Conservation (phyloP, 352 stramenopile species). For the Phytopythium boreale region DNA sequence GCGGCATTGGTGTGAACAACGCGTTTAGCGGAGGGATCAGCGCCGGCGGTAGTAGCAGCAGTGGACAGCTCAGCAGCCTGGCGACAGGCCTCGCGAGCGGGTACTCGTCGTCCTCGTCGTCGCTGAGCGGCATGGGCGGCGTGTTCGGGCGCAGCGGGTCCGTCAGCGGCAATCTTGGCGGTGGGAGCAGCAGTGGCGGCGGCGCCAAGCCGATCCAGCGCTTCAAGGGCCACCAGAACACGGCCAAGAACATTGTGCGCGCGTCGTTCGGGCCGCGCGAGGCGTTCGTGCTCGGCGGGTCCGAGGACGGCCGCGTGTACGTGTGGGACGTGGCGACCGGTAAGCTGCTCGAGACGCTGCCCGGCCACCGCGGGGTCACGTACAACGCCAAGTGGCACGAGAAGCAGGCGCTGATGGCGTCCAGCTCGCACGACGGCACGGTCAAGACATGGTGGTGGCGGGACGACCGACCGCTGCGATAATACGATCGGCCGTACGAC, state of each 20-base stretch:
- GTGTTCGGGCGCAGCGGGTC: conserved; percentile 6
- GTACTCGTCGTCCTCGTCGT: conserved; percentile 7
- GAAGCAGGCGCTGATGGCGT: conserved; percentile 80
- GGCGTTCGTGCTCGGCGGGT: conserved; percentile 84
- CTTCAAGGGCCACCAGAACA: conserved; percentile 90
- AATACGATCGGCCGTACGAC: conserved; percentile 14
- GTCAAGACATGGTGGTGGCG: conserved; percentile 90
- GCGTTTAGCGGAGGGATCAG: conserved; percentile 8
- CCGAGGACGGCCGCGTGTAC: conserved; percentile 82
- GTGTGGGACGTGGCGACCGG: conserved; percentile 87
- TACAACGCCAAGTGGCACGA: conserved; percentile 88
- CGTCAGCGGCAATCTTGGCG: neutral
- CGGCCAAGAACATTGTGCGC: conserved; percentile 85
- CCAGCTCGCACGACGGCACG: conserved; percentile 85
- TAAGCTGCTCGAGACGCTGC: conserved; percentile 79
- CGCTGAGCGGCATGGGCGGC: neutral
- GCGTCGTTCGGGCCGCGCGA: conserved; percentile 82
- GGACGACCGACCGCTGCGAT: conserved; percentile 42
- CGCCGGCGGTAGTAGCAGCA: conserved; percentile 3
- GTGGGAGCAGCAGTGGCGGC: conserved; percentile 26
- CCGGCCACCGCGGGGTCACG: conserved; percentile 71
- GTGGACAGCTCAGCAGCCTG: neutral
- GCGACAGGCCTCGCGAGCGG: conserved; percentile 6
- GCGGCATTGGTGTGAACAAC: conserved; percentile 22
- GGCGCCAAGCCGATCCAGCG: conserved; percentile 77